Percentiles rank a stretch among this genome's conserved stretches.
Evolutionary conservation across 2,329 filamentous ascomycete species (phyloP).

Genomic region (Talaromyces pinophilus): DNA sequence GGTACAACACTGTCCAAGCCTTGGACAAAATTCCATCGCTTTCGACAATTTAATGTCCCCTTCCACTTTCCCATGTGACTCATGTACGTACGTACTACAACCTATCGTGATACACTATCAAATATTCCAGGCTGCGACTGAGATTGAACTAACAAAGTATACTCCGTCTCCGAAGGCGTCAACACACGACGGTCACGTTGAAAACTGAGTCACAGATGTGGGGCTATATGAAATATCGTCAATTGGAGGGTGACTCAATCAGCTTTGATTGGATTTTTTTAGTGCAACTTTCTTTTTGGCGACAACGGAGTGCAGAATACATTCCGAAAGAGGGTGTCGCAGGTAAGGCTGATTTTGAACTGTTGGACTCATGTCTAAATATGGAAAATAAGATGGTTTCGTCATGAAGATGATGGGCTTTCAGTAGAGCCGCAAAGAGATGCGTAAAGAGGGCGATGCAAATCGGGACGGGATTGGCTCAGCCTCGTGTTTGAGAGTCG

Average conservation of each 20-base stretch:
- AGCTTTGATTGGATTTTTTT: neutral
- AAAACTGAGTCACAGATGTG: conserved; percentile 11
- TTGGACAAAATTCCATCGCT: neutral
- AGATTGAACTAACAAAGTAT: conserved; percentile 8
- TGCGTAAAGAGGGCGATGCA: neutral
- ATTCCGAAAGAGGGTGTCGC: neutral
- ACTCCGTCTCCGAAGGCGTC: neutral
- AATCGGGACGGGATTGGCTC: neutral
- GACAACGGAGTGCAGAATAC: conserved; percentile 6
- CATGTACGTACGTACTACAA: neutral
- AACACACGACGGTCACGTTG: conserved; percentile 7
- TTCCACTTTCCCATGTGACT: conserved; percentile 1
- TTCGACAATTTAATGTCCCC: neutral
- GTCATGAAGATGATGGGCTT: neutral
- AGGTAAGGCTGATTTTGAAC: neutral
- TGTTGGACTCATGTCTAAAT: neutral
- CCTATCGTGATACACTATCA: conserved; percentile 1
- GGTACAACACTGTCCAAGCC: neutral
- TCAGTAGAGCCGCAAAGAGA: conserved; percentile 1
- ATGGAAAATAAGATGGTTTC: neutral
- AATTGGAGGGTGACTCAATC: conserved; percentile 8
- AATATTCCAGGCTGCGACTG: conserved; percentile 3
- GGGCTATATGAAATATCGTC: neutral
- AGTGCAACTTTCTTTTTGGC: neutral
- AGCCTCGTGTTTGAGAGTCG: neutral